These are phyloP conservation scores for Crithidia bombi DNA, from an alignment of 208 protist species.

Conservation along the genomic window DNA sequence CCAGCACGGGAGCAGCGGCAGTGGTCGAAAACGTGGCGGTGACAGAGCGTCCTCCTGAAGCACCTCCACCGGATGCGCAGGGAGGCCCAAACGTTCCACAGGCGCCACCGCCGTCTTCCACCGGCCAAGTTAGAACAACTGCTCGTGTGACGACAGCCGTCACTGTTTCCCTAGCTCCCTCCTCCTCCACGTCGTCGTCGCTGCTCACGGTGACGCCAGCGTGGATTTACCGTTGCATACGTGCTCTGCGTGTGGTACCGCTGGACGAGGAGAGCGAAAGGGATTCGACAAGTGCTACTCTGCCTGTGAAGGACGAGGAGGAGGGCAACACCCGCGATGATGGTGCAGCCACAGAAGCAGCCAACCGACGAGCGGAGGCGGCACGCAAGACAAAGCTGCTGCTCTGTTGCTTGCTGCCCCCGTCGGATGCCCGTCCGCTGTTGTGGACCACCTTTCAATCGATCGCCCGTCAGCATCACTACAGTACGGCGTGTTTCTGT, in stretches of 20 bases:
- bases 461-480: slow-evolving; percentile 47
- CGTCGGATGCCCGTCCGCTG: slow-evolving; percentile 47
- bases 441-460: slow-evolving; percentile 38
- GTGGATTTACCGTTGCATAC: slow-evolving; percentile 35
- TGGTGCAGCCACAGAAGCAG: background rate
- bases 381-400: slow-evolving; percentile 29
- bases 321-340: background rate
- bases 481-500: slow-evolving; percentile 25
- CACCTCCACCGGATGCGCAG: too few species aligned
- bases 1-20: background rate
- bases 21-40: too few species aligned
- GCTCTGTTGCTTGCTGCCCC: slow-evolving; percentile 47
- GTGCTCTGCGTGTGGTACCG: slow-evolving; percentile 35
- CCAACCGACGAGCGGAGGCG: background rate
- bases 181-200: background rate
- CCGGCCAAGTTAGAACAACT: too few species aligned
- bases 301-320: background rate
- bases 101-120: too few species aligned
- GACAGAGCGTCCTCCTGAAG: too few species aligned
- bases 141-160: too few species aligned
- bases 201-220: slow-evolving; percentile 16
- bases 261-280: background rate
- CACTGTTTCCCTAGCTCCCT: too few species aligned
- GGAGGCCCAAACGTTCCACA: too few species aligned
- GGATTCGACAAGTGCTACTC: background rate